These are phyloP conservation scores for Microsporum ferrugineum DNA, from an alignment of 2,329 filamentous ascomycete genomes.

Conservation along the genomic window DNA sequence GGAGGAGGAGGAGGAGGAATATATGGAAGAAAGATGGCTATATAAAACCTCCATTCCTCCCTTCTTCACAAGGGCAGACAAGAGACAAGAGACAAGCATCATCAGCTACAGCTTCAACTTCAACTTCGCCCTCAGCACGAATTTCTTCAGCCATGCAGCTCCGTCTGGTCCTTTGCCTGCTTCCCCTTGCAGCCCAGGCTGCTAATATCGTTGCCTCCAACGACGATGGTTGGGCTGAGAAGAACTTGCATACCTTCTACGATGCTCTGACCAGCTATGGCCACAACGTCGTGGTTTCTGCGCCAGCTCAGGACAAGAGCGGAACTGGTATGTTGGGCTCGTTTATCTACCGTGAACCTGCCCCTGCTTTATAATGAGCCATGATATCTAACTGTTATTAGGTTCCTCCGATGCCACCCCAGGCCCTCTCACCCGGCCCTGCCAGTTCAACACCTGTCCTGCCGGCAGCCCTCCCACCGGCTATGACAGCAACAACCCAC, in stretches of 20 bases:
- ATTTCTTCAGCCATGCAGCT: not conserved
- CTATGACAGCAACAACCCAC: not conserved
- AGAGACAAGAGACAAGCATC: not conserved
- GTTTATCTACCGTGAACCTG: too few relatives aligned
- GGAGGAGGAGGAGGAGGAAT: not conserved
- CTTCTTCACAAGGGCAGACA: not conserved
- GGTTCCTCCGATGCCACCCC: not conserved
- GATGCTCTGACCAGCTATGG: not conserved
- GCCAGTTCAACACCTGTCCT: not conserved
- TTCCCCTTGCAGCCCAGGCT: not conserved
- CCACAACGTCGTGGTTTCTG: not conserved
- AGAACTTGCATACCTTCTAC: not conserved
- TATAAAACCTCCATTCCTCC: not conserved
- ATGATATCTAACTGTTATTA: not conserved
- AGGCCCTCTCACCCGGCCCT: not conserved
- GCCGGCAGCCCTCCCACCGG: not conserved
- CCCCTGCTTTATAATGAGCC: not conserved
- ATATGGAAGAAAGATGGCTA: not conserved
- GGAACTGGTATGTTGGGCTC: not conserved
- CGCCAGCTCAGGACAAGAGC: not conserved
- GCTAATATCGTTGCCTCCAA: not conserved
- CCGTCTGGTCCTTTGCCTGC: not conserved
- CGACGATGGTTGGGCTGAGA: not conserved
- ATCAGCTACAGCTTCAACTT: not conserved
- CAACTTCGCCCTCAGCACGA: too few relatives aligned